Base-by-base conservation (phyloP, 805 yeast species). In the Metschnikowia drakensbergensis region DNA sequence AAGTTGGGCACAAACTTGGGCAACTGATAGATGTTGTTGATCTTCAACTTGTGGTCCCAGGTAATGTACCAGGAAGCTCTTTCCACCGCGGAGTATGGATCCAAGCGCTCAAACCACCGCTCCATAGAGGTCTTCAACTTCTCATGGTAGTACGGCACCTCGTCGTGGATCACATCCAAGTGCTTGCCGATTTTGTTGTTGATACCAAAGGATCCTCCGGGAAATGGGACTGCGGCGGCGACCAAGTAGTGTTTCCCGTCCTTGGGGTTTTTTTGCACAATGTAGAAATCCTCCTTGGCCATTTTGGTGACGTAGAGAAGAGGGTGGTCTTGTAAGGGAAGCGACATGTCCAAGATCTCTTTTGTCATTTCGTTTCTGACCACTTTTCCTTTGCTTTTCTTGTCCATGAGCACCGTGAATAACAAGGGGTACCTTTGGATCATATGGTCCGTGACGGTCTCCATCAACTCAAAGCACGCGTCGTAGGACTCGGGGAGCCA, bases 141-240 rank as follows among this genome's bases (percentile, higher is more conserved):
- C 46, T 78, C 80, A 55, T 80, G 73, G 58, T 84, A 84, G 62
- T 83, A 82, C 3, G 91, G 91, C 48, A 84, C 91, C 5, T 76
- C 82, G 9, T 74, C 74, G 57, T 85, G 90, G 52, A 85, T 85
- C 9, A 73, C 69, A 63, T 84, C 88, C 42, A 84, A 63, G 46
- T 75, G 77, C 57, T 73, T 76, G 22, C 90, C 90, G 41, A 85
- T 55, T 54, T 84, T 84, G 49, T 74, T 59, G 54, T 71, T 62
- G 47, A 84, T 79, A 47, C 84, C 84, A 65, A 85, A 84, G 1
- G 84, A 79, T 3, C 90, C 90, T 42, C 91, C 91, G 3, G 90
- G 89, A 63, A 84, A 84, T 5, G 89, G 88, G 34, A 84, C 90
- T 1, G 85, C 88, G 4, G 86, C 89, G 1, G 88, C 91, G 33